A percentile compares a stretch with the other conserved stretches of the same genome.
These are phyloP conservation scores for Amauroascus verrucosus DNA, from an alignment of 2,329 filamentous ascomycete genomes.

Conservation along the genomic window DNA sequence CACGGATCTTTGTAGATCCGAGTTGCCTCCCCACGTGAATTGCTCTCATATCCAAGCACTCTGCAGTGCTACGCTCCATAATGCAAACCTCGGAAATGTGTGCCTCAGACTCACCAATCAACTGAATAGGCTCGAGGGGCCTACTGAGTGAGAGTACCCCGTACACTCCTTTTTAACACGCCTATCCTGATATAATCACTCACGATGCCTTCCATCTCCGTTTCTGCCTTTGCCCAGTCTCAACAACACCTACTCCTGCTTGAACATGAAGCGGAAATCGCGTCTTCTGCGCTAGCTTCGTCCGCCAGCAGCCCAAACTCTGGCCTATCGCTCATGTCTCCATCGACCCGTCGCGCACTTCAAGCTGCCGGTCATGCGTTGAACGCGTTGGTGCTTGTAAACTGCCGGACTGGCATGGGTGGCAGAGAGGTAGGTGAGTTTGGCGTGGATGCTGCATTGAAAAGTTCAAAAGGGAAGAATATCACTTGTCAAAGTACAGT, in stretches of 20 bases:
- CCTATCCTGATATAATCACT: background rate
- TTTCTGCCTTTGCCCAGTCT: constrained; percentile 34
- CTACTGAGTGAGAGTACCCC: no score
- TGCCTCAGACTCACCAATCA: no score
- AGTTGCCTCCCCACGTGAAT: no score
- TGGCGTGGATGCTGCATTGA: constrained; percentile 55
- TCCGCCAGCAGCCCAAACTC: constrained; percentile 24
- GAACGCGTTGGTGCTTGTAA: constrained; percentile 52
- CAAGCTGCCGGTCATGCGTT: constrained; percentile 35
- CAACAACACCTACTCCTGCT: constrained; percentile 34
- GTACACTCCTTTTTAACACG: no score
- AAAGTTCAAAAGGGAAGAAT: constrained; percentile 11
- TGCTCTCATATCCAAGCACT: no score
- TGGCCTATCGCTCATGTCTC: constrained; percentile 29
- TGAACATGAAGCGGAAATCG: constrained; percentile 38
- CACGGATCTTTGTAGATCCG: no score
- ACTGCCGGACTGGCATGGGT: constrained; percentile 77
- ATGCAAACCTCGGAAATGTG: no score
- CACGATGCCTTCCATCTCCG: constrained; percentile 24
- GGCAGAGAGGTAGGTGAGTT: constrained; percentile 87
- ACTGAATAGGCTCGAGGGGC: no score
- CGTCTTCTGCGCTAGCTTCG: constrained; percentile 34
- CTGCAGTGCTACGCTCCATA: no score
- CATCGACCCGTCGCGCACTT: constrained; percentile 35
- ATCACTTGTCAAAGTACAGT: constrained; percentile 17